phyloP scores from a whole-genome alignment of 192 early-diverging fungal species.

The Coemansia sp. region DNA sequence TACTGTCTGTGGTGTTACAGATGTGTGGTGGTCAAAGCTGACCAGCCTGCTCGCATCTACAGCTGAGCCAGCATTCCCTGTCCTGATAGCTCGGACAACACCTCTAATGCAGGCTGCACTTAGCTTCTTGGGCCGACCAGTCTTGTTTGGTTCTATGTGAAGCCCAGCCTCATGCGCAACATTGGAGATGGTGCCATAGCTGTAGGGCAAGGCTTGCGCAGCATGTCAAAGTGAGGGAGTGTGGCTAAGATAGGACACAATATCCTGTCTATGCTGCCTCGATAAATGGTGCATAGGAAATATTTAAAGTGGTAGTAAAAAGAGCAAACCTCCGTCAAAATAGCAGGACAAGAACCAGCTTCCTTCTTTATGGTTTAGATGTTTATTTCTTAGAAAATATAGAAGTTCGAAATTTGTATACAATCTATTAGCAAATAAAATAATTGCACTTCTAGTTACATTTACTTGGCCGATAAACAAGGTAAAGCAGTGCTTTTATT shows the following conservation, averaged over 20 bases:
- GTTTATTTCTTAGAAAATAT: not conserved
- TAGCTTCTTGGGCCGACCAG: not conserved
- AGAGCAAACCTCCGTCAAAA: too few species aligned
- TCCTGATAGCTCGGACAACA: not conserved
- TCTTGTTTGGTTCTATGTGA: not conserved
- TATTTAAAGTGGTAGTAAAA: not conserved
- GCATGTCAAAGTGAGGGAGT: not conserved
- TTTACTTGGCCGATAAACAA: not conserved
- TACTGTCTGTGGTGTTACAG: not conserved
- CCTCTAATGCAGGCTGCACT: not conserved
- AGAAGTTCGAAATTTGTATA: not conserved
- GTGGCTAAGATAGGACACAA: not conserved
- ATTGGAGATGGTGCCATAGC: not conserved
- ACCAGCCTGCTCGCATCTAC: not conserved
- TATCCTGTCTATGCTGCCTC: not conserved
- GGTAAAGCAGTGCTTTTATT: not conserved
- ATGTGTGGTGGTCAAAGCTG: not conserved
- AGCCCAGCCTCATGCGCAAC: not conserved
- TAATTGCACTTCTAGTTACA: not conserved
- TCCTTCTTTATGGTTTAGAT: not conserved
- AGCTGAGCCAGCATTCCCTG: not conserved
- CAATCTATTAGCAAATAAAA: not conserved
- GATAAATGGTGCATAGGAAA: not conserved
- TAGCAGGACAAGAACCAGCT: not conserved
- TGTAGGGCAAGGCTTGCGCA: not conserved